Percentiles rank a stretch among this genome's conserved stretches.
These are phyloP conservation scores for Oldenlandia corymbosa DNA, from an alignment of 257 asterid species.

Conservation along the genomic window DNA sequence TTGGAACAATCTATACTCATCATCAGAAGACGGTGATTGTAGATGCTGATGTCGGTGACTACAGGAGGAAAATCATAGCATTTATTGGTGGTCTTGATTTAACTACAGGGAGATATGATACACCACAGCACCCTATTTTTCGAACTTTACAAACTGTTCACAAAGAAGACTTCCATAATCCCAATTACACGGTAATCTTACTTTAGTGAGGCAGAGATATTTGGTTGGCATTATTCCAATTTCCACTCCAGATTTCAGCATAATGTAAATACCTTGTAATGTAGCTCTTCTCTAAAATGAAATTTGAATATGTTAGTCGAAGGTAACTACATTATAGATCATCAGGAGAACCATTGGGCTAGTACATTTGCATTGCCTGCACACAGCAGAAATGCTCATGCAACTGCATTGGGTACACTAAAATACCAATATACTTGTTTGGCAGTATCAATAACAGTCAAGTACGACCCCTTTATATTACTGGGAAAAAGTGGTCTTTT, in stretches of 20 bases:
- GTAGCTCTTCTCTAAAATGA: background rate
- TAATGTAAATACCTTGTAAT: background rate
- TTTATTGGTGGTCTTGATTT: slow-evolving; percentile 93
- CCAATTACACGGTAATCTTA: slow-evolving; percentile 64
- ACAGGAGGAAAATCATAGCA: slow-evolving; percentile 58
- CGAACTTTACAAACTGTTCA: slow-evolving; percentile 62
- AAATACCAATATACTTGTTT: background rate
- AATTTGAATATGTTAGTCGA: background rate
- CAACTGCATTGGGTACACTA: background rate
- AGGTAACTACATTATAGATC: background rate
- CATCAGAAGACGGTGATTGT: slow-evolving; percentile 89
- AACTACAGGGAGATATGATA: slow-evolving; percentile 89
- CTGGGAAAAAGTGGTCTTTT: slow-evolving; percentile 1
- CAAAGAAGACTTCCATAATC: slow-evolving; percentile 83
- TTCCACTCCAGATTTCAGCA: background rate
- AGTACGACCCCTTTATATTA: background rate
- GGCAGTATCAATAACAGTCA: background rate
- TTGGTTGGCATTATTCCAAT: background rate
- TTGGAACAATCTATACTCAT: slow-evolving; percentile 87
- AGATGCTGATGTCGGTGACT: slow-evolving; percentile 56
- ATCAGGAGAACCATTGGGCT: background rate
- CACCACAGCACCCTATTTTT: slow-evolving; percentile 62
- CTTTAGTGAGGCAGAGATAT: background rate
- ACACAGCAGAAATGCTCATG: background rate
- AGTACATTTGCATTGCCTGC: slow-evolving; percentile 1